Conservation (phyloP, 345 rosid species). For the Lepidium africanum region DNA sequence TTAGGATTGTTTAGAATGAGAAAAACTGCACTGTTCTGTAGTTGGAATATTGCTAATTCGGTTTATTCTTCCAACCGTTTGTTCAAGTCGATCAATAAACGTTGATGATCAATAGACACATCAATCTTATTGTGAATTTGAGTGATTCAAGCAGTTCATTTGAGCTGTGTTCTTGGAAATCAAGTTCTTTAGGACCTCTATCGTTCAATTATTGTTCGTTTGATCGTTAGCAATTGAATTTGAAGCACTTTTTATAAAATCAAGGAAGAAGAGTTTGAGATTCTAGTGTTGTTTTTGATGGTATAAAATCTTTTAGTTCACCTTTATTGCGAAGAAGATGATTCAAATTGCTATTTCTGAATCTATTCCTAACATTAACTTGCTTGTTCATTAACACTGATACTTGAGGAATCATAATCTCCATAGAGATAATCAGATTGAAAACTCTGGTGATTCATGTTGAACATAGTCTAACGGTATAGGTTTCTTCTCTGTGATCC, state of each 20-base stretch:
- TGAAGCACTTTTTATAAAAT: not conserved
- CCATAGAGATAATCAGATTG: not conserved
- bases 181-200: not conserved
- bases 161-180: not conserved
- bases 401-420: not conserved
- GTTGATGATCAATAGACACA: not conserved
- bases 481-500: not conserved
- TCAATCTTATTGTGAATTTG: not conserved
- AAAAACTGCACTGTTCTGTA: not conserved
- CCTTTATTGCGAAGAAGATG: not conserved
- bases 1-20: not conserved
- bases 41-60: not conserved
- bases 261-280: not conserved
- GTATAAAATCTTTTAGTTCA: not conserved
- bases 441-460: not conserved
- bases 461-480: not conserved
- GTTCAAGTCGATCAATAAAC: not conserved
- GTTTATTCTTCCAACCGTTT: not conserved
- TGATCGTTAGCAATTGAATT: not conserved
- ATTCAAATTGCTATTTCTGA: not conserved
- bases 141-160: not conserved
- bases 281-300: not conserved
- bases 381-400: not conserved
- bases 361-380: not conserved
- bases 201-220: not conserved